Conservation (phyloP, 2,329 filamentous ascomycete species). For the Aspergillus puulaauensis region DNA sequence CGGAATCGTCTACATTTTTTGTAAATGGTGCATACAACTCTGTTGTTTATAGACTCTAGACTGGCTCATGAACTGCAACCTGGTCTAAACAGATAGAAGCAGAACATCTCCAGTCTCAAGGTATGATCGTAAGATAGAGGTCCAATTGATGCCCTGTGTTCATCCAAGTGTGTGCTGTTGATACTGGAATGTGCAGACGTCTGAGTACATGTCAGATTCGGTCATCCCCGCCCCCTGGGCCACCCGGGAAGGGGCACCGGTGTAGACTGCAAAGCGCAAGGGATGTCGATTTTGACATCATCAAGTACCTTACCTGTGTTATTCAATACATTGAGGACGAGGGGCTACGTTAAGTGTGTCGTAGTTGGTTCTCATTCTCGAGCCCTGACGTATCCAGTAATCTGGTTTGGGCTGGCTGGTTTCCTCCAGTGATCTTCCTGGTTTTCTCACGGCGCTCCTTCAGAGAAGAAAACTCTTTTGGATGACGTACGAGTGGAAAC, state of each 20-base stretch:
- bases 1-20: neutral
- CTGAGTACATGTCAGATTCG: neutral
- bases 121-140: neutral
- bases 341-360: neutral
- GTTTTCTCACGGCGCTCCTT: neutral
- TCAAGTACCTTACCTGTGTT: neutral
- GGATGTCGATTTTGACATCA: slow-evolving; percentile 6
- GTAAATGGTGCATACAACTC: neutral
- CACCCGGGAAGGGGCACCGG: neutral
- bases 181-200: neutral
- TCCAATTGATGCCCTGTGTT: neutral
- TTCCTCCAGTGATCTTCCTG: neutral
- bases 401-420: neutral
- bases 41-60: neutral
- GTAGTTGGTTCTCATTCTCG: neutral
- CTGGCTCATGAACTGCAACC: neutral
- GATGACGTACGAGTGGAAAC: neutral
- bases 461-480: neutral
- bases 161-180: neutral
- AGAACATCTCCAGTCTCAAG: neutral
- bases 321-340: neutral
- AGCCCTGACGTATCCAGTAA: neutral
- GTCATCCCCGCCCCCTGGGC: neutral
- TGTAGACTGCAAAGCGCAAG: neutral
- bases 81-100: neutral